phyloP scores from a whole-genome alignment of 2,329 filamentous ascomycete genomes.

The Phyllosticta ampelicida region DNA sequence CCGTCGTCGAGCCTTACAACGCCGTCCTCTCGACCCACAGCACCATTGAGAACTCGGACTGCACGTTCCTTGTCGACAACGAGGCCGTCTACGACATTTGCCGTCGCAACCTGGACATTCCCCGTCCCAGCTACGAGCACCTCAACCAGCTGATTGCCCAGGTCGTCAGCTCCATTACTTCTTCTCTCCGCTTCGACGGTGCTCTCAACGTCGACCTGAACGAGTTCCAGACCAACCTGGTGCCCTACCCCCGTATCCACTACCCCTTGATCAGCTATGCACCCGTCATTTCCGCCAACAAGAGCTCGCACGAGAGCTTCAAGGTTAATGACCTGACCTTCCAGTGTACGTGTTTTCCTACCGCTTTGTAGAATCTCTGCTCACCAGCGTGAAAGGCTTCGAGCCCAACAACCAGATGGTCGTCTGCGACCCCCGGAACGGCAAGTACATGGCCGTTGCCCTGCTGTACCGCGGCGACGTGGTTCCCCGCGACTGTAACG shows the following conservation, averaged over 20 bases:
- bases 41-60: constrained; percentile 98
- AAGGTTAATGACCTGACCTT: constrained; percentile 69
- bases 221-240: constrained; percentile 99
- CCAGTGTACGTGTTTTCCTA: constrained; percentile 47
- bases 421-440: constrained; percentile 95
- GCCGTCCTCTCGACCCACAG: constrained; percentile 98
- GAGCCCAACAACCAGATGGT: constrained; percentile 99
- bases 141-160: constrained; percentile 97
- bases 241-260: constrained; percentile 97
- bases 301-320: constrained; percentile 94
- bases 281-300: constrained; percentile 86
- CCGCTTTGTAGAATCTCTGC: neutral
- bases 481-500: constrained; percentile 90
- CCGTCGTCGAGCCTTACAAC: constrained; percentile 99
- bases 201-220: constrained; percentile 98
- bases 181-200: constrained; percentile 94
- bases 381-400: constrained; percentile 94
- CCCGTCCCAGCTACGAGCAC: constrained; percentile 97
- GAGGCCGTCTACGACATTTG: constrained; percentile 99
- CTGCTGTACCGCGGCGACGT: constrained; percentile 97
- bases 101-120: constrained; percentile 91
- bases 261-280: constrained; percentile 97
- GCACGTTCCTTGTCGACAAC: constrained; percentile 99
- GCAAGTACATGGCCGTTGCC: constrained; percentile 99
- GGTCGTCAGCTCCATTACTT: constrained; percentile 97